phyloP scores from a whole-genome alignment of 2,329 filamentous ascomycete species.

The Phoma sp. region DNA sequence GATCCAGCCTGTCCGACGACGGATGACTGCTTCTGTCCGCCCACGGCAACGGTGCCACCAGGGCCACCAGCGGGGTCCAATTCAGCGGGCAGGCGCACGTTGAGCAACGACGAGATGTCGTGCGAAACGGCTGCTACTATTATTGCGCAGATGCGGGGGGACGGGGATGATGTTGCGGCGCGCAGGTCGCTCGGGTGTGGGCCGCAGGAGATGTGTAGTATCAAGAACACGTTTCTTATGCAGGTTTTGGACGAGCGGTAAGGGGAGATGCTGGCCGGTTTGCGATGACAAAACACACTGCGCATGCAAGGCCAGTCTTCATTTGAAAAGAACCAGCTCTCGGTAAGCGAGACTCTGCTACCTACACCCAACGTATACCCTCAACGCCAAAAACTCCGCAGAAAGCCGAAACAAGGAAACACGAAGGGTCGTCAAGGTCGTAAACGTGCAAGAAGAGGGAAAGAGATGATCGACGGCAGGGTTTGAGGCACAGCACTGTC shows the following conservation, averaged over 20 bases:
- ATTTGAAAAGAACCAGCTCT: too few relatives aligned
- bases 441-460: not conserved
- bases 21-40: slow-evolving; percentile 30
- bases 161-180: slow-evolving; percentile 25
- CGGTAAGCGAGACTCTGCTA: too few relatives aligned
- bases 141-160: slow-evolving; percentile 37
- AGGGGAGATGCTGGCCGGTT: not conserved
- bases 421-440: not conserved
- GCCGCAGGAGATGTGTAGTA: slow-evolving; percentile 23
- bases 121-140: slow-evolving; percentile 37
- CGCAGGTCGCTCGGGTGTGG: slow-evolving; percentile 29
- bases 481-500: not conserved
- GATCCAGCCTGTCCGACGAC: slow-evolving; percentile 23
- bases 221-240: slow-evolving; percentile 34
- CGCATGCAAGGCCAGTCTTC: too few relatives aligned
- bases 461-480: not conserved
- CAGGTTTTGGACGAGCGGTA: slow-evolving; percentile 33
- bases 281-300: too few relatives aligned
- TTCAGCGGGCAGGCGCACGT: not conserved
- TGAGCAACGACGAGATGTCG: slow-evolving; percentile 28
- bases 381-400: slow-evolving; percentile 1
- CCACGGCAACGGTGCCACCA: slow-evolving; percentile 1
- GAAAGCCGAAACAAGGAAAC: not conserved
- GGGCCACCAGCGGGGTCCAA: too few relatives aligned
- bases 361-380: slow-evolving; percentile 1